Base-by-base conservation (phyloP, 2,329 filamentous ascomycete genomes). In the Ophiostoma triangulosporum region DNA sequence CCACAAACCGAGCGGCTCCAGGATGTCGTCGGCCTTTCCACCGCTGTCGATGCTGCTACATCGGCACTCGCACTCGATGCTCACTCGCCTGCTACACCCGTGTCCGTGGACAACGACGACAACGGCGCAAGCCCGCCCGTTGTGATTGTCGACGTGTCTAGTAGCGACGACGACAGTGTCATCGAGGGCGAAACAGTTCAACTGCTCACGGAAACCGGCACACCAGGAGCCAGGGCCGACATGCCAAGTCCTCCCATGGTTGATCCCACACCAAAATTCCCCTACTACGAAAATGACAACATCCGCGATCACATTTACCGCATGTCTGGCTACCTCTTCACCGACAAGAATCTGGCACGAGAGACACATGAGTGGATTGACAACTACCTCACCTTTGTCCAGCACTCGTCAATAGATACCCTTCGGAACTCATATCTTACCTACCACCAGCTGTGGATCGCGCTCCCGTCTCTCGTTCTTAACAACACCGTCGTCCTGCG, bases 331-430 rank as follows among this genome's bases (percentile, higher is more conserved):
- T 32, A 20, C 8, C 27, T 48, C n/a, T 9, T 31, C 7, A 32
- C 27, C 6, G 33, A 29, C 22, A 32, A 50, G 22, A 48, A 48
- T 6, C 26, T 48, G 24, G 62, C 79, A 20, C 60, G 64, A 17
- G 65, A 66, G 50, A 55, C 83, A 14, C 65, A 69, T 17, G 63
- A 65, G 6, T 83, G 78, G 77, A 68, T 81, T 24, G 67, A 71
- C 7, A 64, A 62, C 15, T 79, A 73, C 61, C 58, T 81, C 22
- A 57, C 57, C 22, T 74, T 69, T 58, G 68, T 69, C 33, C 62
- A 60, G 32, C 59, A 60, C 20, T 65, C 66, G 17, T 60, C 68
- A 3, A 61, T 64, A 24, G 62, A 66, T 11, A 60, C 61, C 3
- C 66, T 72, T 6, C 62, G 70, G n/a, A 66, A 72, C 26, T 71